Evolutionary conservation across 2,329 filamentous ascomycete species (phyloP).

Genomic region (Dactylonectria estremocensis): DNA sequence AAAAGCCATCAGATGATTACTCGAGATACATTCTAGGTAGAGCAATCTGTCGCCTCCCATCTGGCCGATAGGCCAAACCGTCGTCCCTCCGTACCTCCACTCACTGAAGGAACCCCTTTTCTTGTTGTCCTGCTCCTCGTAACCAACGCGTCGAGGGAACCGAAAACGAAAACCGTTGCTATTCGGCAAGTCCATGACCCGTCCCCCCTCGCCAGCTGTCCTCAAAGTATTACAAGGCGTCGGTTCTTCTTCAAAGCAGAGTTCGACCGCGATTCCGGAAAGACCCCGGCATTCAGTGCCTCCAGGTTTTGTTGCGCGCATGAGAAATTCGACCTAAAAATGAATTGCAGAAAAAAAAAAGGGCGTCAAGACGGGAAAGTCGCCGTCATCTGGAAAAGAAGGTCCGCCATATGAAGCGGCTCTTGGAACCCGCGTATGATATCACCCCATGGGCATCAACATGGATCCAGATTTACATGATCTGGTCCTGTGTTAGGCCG

Average conservation of each 20-base stretch:
- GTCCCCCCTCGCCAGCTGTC: slow-evolving; percentile 35
- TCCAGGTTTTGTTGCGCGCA: slow-evolving; percentile 47
- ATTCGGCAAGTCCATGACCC: slow-evolving; percentile 37
- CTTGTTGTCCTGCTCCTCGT: slow-evolving; percentile 35
- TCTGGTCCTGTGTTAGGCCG: slow-evolving; percentile 95
- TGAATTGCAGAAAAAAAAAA: slow-evolving; percentile 44
- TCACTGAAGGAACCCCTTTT: slow-evolving; percentile 41
- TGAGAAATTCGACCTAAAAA: slow-evolving; percentile 38
- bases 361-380: slow-evolving; percentile 21
- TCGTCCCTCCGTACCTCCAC: slow-evolving; percentile 34
- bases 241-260: slow-evolving; percentile 42
- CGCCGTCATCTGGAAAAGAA: slow-evolving; percentile 27
- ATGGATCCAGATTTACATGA: slow-evolving; percentile 76
- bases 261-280: slow-evolving; percentile 39
- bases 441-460: slow-evolving; percentile 33
- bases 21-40: slow-evolving; percentile 52
- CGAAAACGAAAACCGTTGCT: slow-evolving; percentile 32
- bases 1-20: slow-evolving; percentile 49
- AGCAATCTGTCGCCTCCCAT: slow-evolving; percentile 40
- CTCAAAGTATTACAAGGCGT: slow-evolving; percentile 43
- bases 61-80: slow-evolving; percentile 34
- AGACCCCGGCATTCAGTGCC: slow-evolving; percentile 40
- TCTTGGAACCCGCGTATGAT: slow-evolving; percentile 22
- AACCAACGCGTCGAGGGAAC: slow-evolving; percentile 34
- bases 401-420: slow-evolving; percentile 22